phyloP scores from a whole-genome alignment of 495 filamentous ascomycete species.

The Xylaria cubensis region DNA sequence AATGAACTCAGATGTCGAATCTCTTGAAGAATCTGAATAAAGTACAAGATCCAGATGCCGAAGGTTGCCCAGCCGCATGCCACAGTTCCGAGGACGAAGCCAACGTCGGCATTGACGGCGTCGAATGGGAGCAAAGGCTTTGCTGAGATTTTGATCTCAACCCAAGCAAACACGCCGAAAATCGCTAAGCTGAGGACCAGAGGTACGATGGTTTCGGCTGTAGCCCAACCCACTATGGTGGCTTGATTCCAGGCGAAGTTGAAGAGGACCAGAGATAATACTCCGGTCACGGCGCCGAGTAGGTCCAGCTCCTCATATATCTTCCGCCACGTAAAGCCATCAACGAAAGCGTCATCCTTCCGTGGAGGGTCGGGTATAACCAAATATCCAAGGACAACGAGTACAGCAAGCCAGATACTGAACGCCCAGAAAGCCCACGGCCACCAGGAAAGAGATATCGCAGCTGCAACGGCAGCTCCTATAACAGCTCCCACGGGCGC shows the following conservation, averaged over 20 bases:
- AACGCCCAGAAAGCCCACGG: constrained; percentile 69
- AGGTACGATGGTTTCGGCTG: constrained; percentile 53
- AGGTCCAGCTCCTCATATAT: constrained; percentile 55
- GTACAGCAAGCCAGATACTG: constrained; percentile 52
- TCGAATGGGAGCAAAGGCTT: constrained; percentile 62
- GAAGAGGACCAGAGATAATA: constrained; percentile 61
- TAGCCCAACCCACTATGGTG: constrained; percentile 62
- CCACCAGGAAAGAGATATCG: constrained; percentile 60
- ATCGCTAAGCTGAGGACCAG: constrained; percentile 62
- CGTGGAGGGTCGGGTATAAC: constrained; percentile 53
- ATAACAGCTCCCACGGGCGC: constrained; percentile 64
- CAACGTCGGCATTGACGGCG: constrained; percentile 54
- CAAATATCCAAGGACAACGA: constrained; percentile 48
- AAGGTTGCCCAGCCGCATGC: constrained; percentile 66
- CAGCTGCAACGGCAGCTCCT: constrained; percentile 57
- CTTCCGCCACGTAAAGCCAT: constrained; percentile 20
- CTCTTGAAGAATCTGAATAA: constrained; percentile 57
- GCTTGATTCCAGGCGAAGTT: constrained; percentile 69
- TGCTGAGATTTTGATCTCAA: constrained; percentile 48
- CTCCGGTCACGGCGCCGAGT: constrained; percentile 55
- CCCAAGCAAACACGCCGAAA: constrained; percentile 55
- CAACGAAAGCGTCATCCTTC: constrained; percentile 25
- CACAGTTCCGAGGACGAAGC: constrained; percentile 61
- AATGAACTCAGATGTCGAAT: constrained; percentile 54
- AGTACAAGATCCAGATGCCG: constrained; percentile 65